These are phyloP conservation scores for Collybia sp. DNA, from an alignment of 768 basidiomycete genomes.

Conservation along the genomic window DNA sequence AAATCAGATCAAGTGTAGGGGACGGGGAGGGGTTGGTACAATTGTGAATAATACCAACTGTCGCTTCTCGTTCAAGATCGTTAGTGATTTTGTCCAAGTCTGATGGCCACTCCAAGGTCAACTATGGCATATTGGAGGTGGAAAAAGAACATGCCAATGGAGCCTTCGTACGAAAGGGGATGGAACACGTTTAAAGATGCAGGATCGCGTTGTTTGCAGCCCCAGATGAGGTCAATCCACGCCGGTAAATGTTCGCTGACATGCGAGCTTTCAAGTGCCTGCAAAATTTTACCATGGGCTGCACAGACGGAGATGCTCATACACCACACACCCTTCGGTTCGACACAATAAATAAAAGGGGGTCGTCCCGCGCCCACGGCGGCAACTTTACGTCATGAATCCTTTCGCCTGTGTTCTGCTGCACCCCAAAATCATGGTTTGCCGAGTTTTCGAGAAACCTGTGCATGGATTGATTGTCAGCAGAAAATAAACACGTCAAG, in stretches of 20 bases:
- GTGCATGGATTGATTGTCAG: slow-evolving; percentile 1
- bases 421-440: slow-evolving; percentile 74
- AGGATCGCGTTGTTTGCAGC: slow-evolving; percentile 76
- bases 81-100: slow-evolving; percentile 86
- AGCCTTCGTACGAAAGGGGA: slow-evolving; percentile 89
- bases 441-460: slow-evolving; percentile 84
- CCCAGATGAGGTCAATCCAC: slow-evolving; percentile 97
- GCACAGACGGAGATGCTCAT: neutral
- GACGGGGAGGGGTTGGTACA: slow-evolving; percentile 36
- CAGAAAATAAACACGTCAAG: neutral
- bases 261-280: slow-evolving; percentile 86
- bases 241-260: slow-evolving; percentile 80
- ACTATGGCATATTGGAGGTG: neutral
- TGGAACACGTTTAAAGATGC: slow-evolving; percentile 84
- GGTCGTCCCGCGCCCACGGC: slow-evolving; percentile 83
- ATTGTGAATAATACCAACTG: slow-evolving; percentile 93
- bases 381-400: slow-evolving; percentile 89
- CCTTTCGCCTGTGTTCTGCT: slow-evolving; percentile 67
- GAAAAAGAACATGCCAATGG: slow-evolving; percentile 54
- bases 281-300: neutral
- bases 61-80: slow-evolving; percentile 85
- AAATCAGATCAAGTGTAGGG: neutral
- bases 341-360: slow-evolving; percentile 73
- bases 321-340: slow-evolving; percentile 61
- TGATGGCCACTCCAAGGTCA: slow-evolving; percentile 16